Base-by-base conservation (phyloP, 140 eudicot genomes). In the Anethum foeniculum region DNA sequence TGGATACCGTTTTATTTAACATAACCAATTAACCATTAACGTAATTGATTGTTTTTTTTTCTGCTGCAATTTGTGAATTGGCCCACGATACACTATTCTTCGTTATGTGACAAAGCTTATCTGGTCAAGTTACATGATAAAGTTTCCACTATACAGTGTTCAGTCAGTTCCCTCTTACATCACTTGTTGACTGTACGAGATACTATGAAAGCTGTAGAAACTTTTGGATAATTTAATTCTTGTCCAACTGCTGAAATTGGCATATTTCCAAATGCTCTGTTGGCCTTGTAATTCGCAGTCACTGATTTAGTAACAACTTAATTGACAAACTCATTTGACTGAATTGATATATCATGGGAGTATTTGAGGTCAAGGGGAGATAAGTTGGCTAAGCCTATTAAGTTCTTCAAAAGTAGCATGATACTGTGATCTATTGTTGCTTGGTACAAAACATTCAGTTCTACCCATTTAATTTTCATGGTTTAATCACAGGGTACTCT, bases 401-500 rank as follows among this genome's bases (percentile, higher is more conserved):
- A 25, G 36, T 2, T 10, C 34, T 25, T 62, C 12, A 10, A 10
- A 62, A 62, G 69, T 25, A n/a, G 36, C 12, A 16, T 25, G 34
- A n/a, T 62, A 1, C 0, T 62, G 34, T 62, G 34, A n/a, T 25
- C 34, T 62, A 62, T 25, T 62, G 69, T 67, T 67, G 43, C 74
- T 30, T 67, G 74, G 74, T 28, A 30, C 32, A 38, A 19, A 4
- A 38, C 28, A 38, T 36, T 34, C 75, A 47, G 23, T 27, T 16
- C 15, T 58, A 58, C 67, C 38, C 0, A 65, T 3, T 30, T 43
- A 12, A 32, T 19, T 81, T 72, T 19, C 4, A 44, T 41, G 58
- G 38, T 64, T 71, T 79, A 75, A 52, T 81, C 82, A 48, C 91
- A 95, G 98, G 97, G 99, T 36, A 88, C 96, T 46, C 97, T 93